Base-by-base conservation (phyloP, 192 early-diverging fungal species). In the Linnemannia hyalina region DNA sequence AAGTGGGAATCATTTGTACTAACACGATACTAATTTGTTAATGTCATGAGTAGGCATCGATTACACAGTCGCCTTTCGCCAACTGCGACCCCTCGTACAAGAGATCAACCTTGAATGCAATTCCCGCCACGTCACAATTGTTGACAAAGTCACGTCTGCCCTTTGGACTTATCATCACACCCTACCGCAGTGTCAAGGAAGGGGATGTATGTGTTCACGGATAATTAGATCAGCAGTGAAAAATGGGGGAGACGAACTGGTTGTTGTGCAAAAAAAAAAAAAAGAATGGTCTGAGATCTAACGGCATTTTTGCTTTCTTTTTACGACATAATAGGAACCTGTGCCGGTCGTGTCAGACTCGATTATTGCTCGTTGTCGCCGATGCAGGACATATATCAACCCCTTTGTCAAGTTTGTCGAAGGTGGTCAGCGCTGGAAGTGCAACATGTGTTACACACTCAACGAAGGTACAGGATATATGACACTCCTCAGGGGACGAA, bases 311-410 rank as follows among this genome's bases (percentile, higher is more conserved):
- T 29, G 13, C 0, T 46, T 46, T 13, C 44, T 46, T 46, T 46
- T 42, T 13, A 15, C 38, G 11, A 65, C 29, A 29, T 65, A 3
- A 29, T 74, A 82, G 81, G 93, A 92, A 23, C 91, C 94, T 68
- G 95, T 99, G 1, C 97, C 97, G 4, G 95, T 98, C 1, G 93
- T 98, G 38, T 92, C 95, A n/a, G 96, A 98, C 74, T 93, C 93
- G 35, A 93, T 94, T 68, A 98, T 99, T 90, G 96, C 97, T 74
- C 93, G 98, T 42, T 99, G 98, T 89, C 91, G 98, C 42, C 90
- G 97, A 35, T 99, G 98, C 89, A 92, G 98, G 77, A 96, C 97
- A 6, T 99, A 99, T 80, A 97, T 99, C 85, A 99, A 99, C 76
- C 98, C 98, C 35, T 99, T 95, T 89, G 95, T 99, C 10, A 94